Base-by-base conservation (phyloP, 1,284 basidiomycete genomes). In the Farysia itapuensis region DNA sequence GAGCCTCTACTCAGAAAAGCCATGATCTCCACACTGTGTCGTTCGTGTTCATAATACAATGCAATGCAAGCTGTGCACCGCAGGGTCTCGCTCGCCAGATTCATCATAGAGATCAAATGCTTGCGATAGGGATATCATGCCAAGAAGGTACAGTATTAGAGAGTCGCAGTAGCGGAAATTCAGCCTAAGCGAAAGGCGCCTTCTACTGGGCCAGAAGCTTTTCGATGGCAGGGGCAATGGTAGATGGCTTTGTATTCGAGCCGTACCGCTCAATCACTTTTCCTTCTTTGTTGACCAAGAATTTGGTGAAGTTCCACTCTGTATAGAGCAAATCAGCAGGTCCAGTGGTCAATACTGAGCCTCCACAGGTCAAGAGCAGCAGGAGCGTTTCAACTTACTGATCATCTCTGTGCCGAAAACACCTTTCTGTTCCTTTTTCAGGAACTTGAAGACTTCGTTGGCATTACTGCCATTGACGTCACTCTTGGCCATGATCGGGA, bases 391-490 rank as follows among this genome's bases (percentile, higher is more conserved):
- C n/a, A 32, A 56, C 56, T 20, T 44, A 59, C 60, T 89, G 79
- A 90, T 88, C 40, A 86, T 81, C 15, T 83, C 82, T 39, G 89
- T 78, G 22, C 88, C 87, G 35, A 90, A 75, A 30, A 89, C 66
- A 7, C 88, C 88, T 3, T 85, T 59, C 78, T 89, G 88, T 78
- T 88, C 80, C 34, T 80, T 79, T 82, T 94, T 94, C 69, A 94
- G 83, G 84, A 85, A 93, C 52, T 87, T 83, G 81, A 84, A 93
- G 7, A 90, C 88, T 70, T 88, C 82, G 78, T 89, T 90, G 65
- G 82, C 78, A 61, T 80, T 75, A 70, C 86, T 83, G 11, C 91
- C 90, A 76, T 94, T 95, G 43, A 94, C 91, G 42, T 94, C 87
- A 71, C 69, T 80, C 79, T 67, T 81, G 49, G 69, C 64, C 72